Evolutionary conservation across 1,284 basidiomycete species (phyloP).

Genomic region (Uromyces viciae-fabae): DNA sequence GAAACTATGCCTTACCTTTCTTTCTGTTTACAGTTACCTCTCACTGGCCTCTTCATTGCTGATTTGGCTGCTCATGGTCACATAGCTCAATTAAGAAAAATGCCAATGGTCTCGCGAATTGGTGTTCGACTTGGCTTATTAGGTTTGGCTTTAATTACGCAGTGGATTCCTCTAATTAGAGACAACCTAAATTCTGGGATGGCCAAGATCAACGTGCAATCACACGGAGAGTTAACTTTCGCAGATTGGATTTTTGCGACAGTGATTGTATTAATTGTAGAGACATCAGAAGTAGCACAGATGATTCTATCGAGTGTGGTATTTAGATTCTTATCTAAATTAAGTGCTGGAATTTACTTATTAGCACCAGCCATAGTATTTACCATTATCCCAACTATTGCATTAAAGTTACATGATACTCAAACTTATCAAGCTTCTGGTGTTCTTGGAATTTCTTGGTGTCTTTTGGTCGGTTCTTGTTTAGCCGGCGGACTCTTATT

Average conservation of each 20-base stretch:
- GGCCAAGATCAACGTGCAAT: conserved; percentile 51
- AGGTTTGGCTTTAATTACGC: conserved; percentile 50
- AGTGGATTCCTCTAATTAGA: conserved; percentile 52
- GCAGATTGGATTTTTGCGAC: conserved; percentile 52
- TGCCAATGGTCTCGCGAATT: conserved; percentile 49
- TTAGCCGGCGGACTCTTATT: conserved; percentile 51
- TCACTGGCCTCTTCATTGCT: conserved; percentile 47
- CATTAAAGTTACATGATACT: conserved; percentile 49
- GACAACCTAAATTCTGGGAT: conserved; percentile 53
- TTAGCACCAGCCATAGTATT: conserved; percentile 52
- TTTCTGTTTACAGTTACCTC: conserved; percentile 23
- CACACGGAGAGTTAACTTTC: conserved; percentile 52
- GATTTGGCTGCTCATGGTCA: conserved; percentile 54
- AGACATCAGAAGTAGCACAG: conserved; percentile 52
- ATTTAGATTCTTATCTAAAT: conserved; percentile 52
- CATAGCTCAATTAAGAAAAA: conserved; percentile 51
- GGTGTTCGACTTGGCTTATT: conserved; percentile 50
- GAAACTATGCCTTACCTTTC: background rate
- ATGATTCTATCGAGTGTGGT: conserved; percentile 52
- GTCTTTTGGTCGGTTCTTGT: conserved; percentile 50
- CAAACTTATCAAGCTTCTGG: conserved; percentile 49
- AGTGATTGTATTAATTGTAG: conserved; percentile 52
- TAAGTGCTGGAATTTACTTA: conserved; percentile 52
- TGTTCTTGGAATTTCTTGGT: conserved; percentile 50
- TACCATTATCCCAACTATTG: conserved; percentile 53